Evolutionary conservation across 768 basidiomycete species (phyloP).

Genomic region (Clavulina sp.): DNA sequence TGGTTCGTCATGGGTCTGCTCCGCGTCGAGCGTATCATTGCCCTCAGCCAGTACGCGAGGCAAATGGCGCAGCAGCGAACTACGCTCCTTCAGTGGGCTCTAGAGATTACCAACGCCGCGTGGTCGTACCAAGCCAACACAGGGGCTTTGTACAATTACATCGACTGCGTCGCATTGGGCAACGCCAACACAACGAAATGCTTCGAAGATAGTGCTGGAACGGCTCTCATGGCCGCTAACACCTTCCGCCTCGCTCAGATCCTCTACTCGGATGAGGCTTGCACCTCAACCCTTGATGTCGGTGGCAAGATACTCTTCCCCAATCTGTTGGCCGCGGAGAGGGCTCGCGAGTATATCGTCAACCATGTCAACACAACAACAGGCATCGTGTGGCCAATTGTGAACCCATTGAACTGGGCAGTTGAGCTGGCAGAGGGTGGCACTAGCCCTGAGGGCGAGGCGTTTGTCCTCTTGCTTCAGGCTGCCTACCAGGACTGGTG

Average conservation of each 20-base stretch:
- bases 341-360: neutral
- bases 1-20: conserved; percentile 85
- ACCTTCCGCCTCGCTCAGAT: conserved; percentile 47
- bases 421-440: conserved; percentile 29
- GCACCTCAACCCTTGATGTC: too few relatives aligned
- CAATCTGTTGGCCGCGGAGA: neutral
- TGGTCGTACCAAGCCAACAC: conserved; percentile 28
- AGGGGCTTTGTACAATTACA: conserved; percentile 49
- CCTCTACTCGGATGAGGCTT: too few relatives aligned
- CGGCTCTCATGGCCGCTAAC: conserved; percentile 56
- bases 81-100: conserved; percentile 45
- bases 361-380: conserved; percentile 16
- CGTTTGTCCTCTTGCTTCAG: conserved; percentile 60
- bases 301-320: neutral
- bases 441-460: conserved; percentile 57
- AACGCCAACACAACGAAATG: too few relatives aligned
- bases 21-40: conserved; percentile 60
- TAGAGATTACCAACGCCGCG: conserved; percentile 40
- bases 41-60: conserved; percentile 36
- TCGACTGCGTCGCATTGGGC: conserved; percentile 31
- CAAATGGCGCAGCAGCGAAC: conserved; percentile 32
- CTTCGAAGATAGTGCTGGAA: conserved; percentile 61
- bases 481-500: conserved; percentile 69
- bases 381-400: conserved; percentile 62
- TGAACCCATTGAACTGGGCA: conserved; percentile 44